Conservation (phyloP, 495 filamentous ascomycete species). For the Filosporella fistucella region DNA sequence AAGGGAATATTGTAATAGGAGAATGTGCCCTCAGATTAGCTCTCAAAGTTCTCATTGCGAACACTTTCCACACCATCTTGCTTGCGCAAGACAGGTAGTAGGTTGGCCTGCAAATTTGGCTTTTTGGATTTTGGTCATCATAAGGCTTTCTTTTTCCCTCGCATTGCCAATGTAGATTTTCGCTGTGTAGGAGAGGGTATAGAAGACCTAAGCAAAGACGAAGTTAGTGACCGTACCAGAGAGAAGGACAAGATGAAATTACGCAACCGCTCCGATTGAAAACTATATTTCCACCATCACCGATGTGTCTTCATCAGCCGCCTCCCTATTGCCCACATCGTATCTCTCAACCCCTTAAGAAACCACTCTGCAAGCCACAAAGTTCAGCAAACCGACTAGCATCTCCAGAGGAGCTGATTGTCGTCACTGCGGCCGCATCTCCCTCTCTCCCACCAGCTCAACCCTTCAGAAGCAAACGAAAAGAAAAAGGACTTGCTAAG, state of each 20-base stretch:
- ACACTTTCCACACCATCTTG: conserved; percentile 29
- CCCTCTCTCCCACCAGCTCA: not conserved
- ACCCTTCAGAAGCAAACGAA: conserved; percentile 18
- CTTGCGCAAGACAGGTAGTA: conserved; percentile 19
- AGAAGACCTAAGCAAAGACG: too few species aligned
- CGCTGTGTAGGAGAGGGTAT: too few species aligned
- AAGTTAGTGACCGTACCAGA: not conserved
- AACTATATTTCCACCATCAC: conserved; percentile 38
- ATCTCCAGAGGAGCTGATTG: conserved; percentile 21
- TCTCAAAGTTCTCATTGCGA: conserved; percentile 56
- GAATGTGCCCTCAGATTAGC: conserved; percentile 54
- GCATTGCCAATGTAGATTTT: too few species aligned
- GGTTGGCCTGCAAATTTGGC: conserved; percentile 59
- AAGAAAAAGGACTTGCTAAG: conserved; percentile 25
- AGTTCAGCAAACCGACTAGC: conserved; percentile 9
- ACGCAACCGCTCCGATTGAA: conserved; percentile 51
- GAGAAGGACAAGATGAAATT: conserved; percentile 11
- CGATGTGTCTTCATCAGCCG: conserved; percentile 12
- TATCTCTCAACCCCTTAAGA: conserved; percentile 13
- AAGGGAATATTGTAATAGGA: conserved; percentile 5
- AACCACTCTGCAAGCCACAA: not conserved
- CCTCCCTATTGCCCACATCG: conserved; percentile 5
- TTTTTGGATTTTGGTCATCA: conserved; percentile 60
- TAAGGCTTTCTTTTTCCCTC: conserved; percentile 35
- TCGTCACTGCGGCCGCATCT: conserved; percentile 17